These are phyloP conservation scores for Glycyrrhiza uralensis DNA, from an alignment of 306 rosid species.

Conservation along the genomic window DNA sequence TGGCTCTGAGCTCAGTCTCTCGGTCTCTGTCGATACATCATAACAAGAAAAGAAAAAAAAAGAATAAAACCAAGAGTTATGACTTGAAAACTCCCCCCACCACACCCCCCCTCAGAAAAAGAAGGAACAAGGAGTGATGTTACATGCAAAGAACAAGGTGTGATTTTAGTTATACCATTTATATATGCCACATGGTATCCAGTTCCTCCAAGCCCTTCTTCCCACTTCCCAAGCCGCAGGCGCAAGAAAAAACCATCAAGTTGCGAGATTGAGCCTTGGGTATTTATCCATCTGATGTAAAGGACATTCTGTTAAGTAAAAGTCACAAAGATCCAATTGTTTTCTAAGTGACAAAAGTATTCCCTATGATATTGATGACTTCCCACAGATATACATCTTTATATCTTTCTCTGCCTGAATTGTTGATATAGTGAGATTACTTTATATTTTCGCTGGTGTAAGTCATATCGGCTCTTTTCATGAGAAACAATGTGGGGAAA, in stretches of 20 bases:
- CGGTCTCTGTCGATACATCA: conserved; percentile 44
- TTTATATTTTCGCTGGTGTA: background rate
- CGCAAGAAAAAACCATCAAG: conserved; percentile 89
- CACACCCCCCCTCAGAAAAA: background rate
- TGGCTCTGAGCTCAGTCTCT: conserved; percentile 29
- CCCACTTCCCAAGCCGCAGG: conserved; percentile 84
- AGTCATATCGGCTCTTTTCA: background rate
- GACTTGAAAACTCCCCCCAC: too few relatives aligned
- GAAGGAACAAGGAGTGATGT: background rate
- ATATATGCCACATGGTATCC: conserved; percentile 84
- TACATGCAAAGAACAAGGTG: conserved; percentile 14
- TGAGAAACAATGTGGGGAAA: background rate
- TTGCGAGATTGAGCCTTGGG: conserved; percentile 41
- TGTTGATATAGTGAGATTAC: background rate
- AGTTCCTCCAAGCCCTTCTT: conserved; percentile 76
- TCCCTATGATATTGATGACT: background rate
- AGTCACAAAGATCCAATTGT: conserved; percentile 2
- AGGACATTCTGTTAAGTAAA: conserved; percentile 27
- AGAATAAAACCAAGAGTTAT: background rate
- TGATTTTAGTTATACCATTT: conserved; percentile 52
- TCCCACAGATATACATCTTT: background rate
- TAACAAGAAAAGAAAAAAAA: background rate
- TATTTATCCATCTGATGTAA: conserved; percentile 64
- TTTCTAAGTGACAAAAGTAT: background rate
- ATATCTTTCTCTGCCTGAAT: too few relatives aligned